phyloP scores from a whole-genome alignment of 2,329 filamentous ascomycete genomes.

The Colletotrichum eleusines region DNA sequence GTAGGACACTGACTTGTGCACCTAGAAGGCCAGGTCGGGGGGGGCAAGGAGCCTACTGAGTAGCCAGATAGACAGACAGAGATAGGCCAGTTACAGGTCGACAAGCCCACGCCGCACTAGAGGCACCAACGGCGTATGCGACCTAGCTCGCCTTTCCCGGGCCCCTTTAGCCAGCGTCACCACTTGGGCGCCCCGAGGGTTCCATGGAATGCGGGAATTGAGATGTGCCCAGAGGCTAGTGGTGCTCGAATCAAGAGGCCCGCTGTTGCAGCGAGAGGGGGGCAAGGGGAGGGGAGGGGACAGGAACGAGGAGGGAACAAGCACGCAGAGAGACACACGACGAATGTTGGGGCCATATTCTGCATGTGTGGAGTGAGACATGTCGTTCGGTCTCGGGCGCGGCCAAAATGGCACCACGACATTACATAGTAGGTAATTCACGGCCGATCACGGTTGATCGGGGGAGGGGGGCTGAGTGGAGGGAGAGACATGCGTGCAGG shows the following conservation, averaged over 20 bases:
- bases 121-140: constrained; percentile 14
- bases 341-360: constrained; percentile 17
- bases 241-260: neutral
- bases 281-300: neutral
- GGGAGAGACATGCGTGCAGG: too few species aligned
- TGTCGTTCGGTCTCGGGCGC: constrained; percentile 14
- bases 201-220: constrained; percentile 38
- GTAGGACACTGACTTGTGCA: neutral
- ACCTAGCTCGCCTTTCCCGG: constrained; percentile 27
- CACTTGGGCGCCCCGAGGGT: constrained; percentile 32
- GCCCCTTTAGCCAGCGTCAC: constrained; percentile 23
- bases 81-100: constrained; percentile 22
- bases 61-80: too few species aligned
- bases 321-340: constrained; percentile 14
- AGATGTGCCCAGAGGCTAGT: constrained; percentile 14
- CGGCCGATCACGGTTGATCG: constrained; percentile 12
- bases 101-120: constrained; percentile 32
- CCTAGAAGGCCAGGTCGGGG: too few species aligned
- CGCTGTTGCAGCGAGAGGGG: constrained; percentile 1
- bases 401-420: constrained; percentile 23
- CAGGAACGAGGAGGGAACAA: constrained; percentile 17
- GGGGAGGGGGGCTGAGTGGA: neutral
- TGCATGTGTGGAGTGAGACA: constrained; percentile 25
- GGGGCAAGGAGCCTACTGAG: neutral
- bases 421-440: too few species aligned